phyloP scores from a whole-genome alignment of 257 asterid genomes.

The Solanum etuberosum region DNA sequence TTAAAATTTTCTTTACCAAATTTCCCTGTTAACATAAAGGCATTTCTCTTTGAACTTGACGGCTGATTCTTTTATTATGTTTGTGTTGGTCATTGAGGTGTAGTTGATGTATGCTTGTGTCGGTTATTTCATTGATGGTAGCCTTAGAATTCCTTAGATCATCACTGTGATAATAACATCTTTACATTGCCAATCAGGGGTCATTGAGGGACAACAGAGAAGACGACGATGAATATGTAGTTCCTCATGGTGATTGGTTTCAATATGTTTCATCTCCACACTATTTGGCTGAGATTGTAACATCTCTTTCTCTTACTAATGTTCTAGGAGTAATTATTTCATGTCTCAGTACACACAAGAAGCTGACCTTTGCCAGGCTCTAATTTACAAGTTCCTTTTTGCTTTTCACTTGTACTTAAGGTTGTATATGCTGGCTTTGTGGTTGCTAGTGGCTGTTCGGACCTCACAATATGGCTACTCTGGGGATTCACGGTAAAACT shows the following conservation, averaged over 20 bases:
- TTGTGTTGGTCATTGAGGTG: neutral
- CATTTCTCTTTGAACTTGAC: neutral
- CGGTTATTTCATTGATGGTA: neutral
- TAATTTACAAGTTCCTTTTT: neutral
- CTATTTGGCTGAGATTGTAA: conserved; percentile 87
- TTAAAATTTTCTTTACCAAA: neutral
- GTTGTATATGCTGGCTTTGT: conserved; percentile 68
- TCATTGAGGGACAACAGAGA: conserved; percentile 41
- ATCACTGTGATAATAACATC: neutral
- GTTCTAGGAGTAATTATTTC: neutral
- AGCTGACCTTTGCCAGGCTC: neutral
- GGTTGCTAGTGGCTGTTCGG: conserved; percentile 69
- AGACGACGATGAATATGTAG: conserved; percentile 28
- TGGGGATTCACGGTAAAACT: conserved; percentile 58
- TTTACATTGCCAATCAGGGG: conserved; percentile 35
- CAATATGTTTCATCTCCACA: conserved; percentile 85
- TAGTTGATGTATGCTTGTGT: neutral
- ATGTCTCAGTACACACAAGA: neutral
- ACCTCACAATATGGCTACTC: conserved; percentile 64
- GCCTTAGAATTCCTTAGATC: neutral
- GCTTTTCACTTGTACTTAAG: conserved; percentile 26
- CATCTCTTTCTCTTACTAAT: conserved; percentile 1
- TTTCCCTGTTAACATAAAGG: neutral
- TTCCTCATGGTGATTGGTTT: conserved; percentile 93
- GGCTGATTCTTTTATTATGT: neutral